A percentile compares a stretch with the other conserved stretches of the same genome.
Conservation (phyloP, 176 grass and related monocot species). For the Guadua angustifolia region DNA sequence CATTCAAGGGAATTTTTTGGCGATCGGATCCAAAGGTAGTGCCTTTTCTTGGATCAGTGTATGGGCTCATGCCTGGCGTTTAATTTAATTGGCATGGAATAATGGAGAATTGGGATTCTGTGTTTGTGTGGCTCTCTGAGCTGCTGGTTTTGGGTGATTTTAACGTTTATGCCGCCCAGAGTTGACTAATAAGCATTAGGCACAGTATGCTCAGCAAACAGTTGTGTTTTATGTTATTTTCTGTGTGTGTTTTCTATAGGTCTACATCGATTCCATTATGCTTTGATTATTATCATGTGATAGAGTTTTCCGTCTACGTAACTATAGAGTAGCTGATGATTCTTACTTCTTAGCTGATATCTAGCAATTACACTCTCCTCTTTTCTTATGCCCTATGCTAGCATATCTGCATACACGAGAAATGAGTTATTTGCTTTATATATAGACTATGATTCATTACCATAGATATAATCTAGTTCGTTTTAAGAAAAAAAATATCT, state of each 20-base stretch:
- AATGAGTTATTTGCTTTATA: too few species aligned
- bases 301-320: neutral
- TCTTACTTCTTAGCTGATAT: neutral
- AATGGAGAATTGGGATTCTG: slow-evolving; percentile 33
- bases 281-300: neutral
- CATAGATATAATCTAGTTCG: too few species aligned
- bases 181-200: slow-evolving; percentile 21
- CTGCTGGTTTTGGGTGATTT: slow-evolving; percentile 19
- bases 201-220: slow-evolving; percentile 11
- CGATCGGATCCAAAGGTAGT: slow-evolving; percentile 50
- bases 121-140: slow-evolving; percentile 21
- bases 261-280: neutral
- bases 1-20: neutral
- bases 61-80: neutral
- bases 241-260: neutral
- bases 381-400: too few species aligned
- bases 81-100: slow-evolving; percentile 19
- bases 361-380: too few species aligned
- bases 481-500: too few species aligned
- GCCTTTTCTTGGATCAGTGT: slow-evolving; percentile 18
- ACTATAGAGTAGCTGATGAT: neutral
- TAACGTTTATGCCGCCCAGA: slow-evolving; percentile 35
- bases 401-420: too few species aligned
- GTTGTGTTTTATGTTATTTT: neutral
- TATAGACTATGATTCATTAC: too few species aligned